Evolutionary conservation across 257 asterid genomes (phyloP), one percentile per base, ranked within the genome.

Genomic region (Salvia rosmarinus): DNA sequence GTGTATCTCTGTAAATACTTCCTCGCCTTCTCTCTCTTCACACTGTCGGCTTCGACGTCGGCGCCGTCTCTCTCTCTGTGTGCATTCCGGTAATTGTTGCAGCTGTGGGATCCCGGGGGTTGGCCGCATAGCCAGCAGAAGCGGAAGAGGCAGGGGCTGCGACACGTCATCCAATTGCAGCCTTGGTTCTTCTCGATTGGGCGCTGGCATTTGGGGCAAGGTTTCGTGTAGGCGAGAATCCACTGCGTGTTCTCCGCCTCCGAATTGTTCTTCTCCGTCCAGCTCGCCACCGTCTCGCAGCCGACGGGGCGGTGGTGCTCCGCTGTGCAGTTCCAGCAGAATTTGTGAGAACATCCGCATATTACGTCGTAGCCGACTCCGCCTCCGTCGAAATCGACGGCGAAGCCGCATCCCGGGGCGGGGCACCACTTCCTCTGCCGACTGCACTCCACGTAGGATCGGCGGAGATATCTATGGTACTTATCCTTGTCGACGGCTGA

Each of bases 291-390:
- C 34, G 74, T 72, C 32, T 23, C 20, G 42, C 88, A 85, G 17
- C 58, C 76, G 2, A 81, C 60, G 0, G 87, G 90, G 10, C 84
- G 77, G 74, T 85, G 87, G 25, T 70, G 40, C 75, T 83, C 90
- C 56, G 74, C 77, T 40, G 21, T 0, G 54, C 84, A 85, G 1
- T 60, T 54, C 80, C 78, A 76, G 56, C 90, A 85, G 59, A 85
- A 79, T 17, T 37, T 68, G 6, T 59, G 4, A 0, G 65, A 56
- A 47, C 87, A 85, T 34, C 14, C 47, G 28, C 87, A 85, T 0
- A 16, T 28, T 16, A 83, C 88, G 39, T 81, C 75, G 50, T 66
- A 76, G 46, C 67, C 44, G 0, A 49, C 65, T 4, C 12, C n/a
- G 1, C 1, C 69, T 2, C 11, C 28, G 4, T 5, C 59, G 42